phyloP scores from a whole-genome alignment of 345 rosid genomes.

The Kernera saxatilis region DNA sequence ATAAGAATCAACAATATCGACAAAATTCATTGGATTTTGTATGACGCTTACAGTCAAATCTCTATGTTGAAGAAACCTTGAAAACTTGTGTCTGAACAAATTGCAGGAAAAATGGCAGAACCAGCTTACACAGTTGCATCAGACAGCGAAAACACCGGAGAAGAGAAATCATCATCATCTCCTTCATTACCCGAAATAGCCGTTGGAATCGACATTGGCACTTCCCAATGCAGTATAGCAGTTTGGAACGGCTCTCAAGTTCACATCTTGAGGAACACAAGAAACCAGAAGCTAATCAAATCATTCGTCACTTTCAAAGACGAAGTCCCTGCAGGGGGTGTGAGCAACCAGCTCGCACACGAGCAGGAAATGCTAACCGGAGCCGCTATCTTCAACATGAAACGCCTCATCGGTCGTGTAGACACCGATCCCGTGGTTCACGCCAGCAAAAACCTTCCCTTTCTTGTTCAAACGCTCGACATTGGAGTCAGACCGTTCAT shows the following conservation, averaged over 20 bases:
- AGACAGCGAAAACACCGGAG: constrained; percentile 71
- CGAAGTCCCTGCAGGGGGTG: constrained; percentile 73
- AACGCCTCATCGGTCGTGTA: constrained; percentile 80
- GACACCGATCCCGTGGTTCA: constrained; percentile 81
- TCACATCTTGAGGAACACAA: constrained; percentile 64
- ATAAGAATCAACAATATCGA: no score
- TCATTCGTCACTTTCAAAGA: constrained; percentile 81
- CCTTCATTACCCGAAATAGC: constrained; percentile 60
- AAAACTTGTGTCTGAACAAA: neutral
- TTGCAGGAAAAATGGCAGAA: constrained; percentile 64
- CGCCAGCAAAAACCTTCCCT: constrained; percentile 67
- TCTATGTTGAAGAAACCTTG: neutral
- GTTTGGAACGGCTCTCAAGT: constrained; percentile 85
- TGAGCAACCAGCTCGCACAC: constrained; percentile 58
- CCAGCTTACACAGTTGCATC: constrained; percentile 76
- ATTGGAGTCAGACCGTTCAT: constrained; percentile 82
- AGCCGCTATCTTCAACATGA: constrained; percentile 84
- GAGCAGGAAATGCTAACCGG: constrained; percentile 81
- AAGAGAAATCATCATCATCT: constrained; percentile 58
- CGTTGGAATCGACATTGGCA: constrained; percentile 81
- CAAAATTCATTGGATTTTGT: neutral
- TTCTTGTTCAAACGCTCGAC: constrained; percentile 77
- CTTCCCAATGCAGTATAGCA: constrained; percentile 82
- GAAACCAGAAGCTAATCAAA: constrained; percentile 67
- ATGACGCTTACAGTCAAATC: neutral